Evolutionary conservation across 257 asterid genomes (phyloP), one percentile per base, ranked within the genome.

Genomic region (Nicotiana tabacum): DNA sequence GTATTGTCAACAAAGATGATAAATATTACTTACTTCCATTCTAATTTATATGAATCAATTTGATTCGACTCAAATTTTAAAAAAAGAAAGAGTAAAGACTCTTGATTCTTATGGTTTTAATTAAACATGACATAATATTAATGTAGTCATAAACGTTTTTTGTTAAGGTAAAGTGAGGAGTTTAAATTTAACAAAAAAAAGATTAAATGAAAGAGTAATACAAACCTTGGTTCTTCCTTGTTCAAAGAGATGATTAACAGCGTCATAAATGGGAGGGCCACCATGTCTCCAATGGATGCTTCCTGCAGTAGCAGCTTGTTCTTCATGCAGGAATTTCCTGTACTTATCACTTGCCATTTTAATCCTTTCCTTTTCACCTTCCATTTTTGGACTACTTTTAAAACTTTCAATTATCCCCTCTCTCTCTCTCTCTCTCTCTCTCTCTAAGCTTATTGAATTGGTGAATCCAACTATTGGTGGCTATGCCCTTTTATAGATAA

Each of bases 231-330:
- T 93, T 48, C 96, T 89, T 86, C 98, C 98, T 83, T 95, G 70
- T 85, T 95, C 97, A 24, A 95, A 95, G 17, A 95, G 89, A 64
- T 83, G 61, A 83, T 93, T 95, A 6, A 92, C 98, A 82, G 57
- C 51, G 35, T 91, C 93, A 62, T 85, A 95, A 10, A 6, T 88
- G 55, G 98, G 98, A 90, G 98, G 95, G 32, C 85, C 98, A 43
- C 98, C 98, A 56, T 95, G 97, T 58, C 98, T 91, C 98, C 98
- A 95, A 80, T 88, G 89, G 9, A 89, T 85, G 83, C 78, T 87
- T 17, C 85, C 79, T 9, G 88, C 87, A 46, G 62, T 43, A 48
- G 80, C 80, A 74, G 27, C 80, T 30, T 66, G 24, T 69, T 93
- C 97, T 35, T 90, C 97, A 48, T 90, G 89, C 85, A 95, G 82